Percentiles rank a stretch among this genome's conserved stretches.
Evolutionary conservation across 148 eudicot species (phyloP).

Genomic region (Arctostaphylos glauca): DNA sequence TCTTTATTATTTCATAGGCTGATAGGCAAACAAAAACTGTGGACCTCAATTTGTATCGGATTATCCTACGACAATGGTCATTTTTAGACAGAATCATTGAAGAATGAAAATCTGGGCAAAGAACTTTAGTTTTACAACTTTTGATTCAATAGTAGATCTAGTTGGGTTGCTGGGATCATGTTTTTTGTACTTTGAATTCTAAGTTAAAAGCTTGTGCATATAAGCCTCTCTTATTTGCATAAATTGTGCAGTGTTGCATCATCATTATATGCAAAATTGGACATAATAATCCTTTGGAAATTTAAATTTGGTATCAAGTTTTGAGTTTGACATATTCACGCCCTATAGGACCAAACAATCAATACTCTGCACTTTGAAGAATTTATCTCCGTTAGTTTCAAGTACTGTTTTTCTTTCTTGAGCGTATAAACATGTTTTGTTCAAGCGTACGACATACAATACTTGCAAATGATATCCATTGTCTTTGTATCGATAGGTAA

Average conservation of each 20-base stretch:
- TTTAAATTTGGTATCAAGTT: background rate
- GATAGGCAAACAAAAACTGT: background rate
- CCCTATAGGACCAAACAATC: background rate
- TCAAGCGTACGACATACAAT: background rate
- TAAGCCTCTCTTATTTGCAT: background rate
- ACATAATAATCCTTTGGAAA: background rate
- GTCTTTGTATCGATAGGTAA: constrained; percentile 2
- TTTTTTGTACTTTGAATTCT: background rate
- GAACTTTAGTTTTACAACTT: background rate
- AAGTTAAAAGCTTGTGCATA: background rate
- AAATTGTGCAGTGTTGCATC: background rate
- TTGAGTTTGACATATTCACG: background rate
- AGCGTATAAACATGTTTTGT: background rate
- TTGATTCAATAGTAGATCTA: background rate
- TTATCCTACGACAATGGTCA: background rate
- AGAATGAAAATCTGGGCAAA: background rate
- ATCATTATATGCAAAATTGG: background rate
- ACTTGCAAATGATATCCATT: background rate
- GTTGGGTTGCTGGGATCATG: background rate
- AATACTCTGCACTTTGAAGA: background rate
- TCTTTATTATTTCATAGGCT: background rate
- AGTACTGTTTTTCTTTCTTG: background rate
- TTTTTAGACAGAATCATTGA: background rate
- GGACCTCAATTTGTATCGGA: background rate
- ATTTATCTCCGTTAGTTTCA: background rate